Base-by-base conservation (phyloP, 2,329 filamentous ascomycete genomes). In the Fusarium nisikadoi region DNA sequence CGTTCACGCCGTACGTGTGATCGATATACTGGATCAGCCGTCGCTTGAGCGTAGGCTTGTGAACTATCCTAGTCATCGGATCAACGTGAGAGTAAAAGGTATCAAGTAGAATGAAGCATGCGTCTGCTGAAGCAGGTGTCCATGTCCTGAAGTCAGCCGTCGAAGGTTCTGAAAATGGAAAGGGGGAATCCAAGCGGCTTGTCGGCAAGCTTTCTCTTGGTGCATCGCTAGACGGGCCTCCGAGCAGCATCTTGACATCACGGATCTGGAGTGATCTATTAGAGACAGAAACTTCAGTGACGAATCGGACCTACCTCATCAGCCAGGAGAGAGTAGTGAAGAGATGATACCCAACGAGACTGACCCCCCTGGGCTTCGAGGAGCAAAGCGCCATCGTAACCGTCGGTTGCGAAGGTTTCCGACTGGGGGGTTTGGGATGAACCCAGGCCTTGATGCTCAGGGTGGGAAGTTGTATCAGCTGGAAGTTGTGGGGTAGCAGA, bases 261-360 rank as follows among this genome's bases (percentile, higher is more conserved):
- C 31, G 56, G 10, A 59, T 59, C 56, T 59, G 25, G 25, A 23
- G 11, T n/a, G 3, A 8, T 20, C 8, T 53, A 4, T 59, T n/a
- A 53, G 29, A 35, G 17, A 3, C 4, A 16, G 19, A 29, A 5
- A 8, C 8, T 29, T 5, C 7, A 6, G 2, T 11, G 17, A 25
- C 27, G 6, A 58, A 33, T 5, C 5, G 2, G 8, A 20, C 5
- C 17, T 59, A 4, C 56, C 56, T 59, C 45, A 35, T 59, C 35
- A 20, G 56, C 56, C 19, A 59, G 31, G 27, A 59, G 56, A 35
- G 56, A 50, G 56, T 59, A 59, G 46, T 59, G 56, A 8, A 59
- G 35, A 25, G 56, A 59, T 59, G 56, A 59, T 20, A 59, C 35
- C 56, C 56, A 59, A 27, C 56, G 56, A 4, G 56, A 53, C 16